Percentiles rank a stretch among this genome's conserved stretches.
These are phyloP conservation scores for Tillandsia fasciculata DNA, from an alignment of 176 grass and related monocot species.

Conservation along the genomic window DNA sequence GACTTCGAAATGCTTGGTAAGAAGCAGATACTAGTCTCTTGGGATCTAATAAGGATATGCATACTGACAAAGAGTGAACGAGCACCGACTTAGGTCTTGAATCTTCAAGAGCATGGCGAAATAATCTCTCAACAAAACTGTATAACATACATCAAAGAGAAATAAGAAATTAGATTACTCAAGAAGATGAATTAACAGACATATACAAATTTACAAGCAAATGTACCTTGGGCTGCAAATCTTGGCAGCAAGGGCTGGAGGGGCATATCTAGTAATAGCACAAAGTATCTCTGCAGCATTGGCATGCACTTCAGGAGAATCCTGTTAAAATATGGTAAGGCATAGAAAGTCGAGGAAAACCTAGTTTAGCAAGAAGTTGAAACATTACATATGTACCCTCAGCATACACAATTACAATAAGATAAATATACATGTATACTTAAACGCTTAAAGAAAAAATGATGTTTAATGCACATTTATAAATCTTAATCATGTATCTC, in stretches of 20 bases:
- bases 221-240: conserved; percentile 87
- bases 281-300: conserved; percentile 94
- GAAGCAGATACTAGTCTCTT: conserved; percentile 87
- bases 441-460: no score
- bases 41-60: conserved; percentile 88
- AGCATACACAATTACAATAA: not conserved
- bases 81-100: conserved; percentile 89
- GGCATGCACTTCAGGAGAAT: conserved; percentile 94
- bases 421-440: not conserved
- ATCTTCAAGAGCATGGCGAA: conserved; percentile 82
- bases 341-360: conserved; percentile 11
- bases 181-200: not conserved
- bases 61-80: conserved; percentile 90
- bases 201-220: not conserved
- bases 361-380: not conserved
- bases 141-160: conserved; percentile 23
- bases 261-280: conserved; percentile 86
- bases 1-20: conserved; percentile 94
- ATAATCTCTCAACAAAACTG: conserved; percentile 93
- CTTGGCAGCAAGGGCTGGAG: conserved; percentile 76
- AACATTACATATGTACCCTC: not conserved
- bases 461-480: not conserved
- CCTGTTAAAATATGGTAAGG: conserved; percentile 41
- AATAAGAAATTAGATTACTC: conserved; percentile 13
- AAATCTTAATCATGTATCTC: not conserved